Evolutionary conservation across 1,284 basidiomycete genomes (phyloP), one percentile per base, ranked within the genome.

Genomic region (Ceratobasidium sp.): DNA sequence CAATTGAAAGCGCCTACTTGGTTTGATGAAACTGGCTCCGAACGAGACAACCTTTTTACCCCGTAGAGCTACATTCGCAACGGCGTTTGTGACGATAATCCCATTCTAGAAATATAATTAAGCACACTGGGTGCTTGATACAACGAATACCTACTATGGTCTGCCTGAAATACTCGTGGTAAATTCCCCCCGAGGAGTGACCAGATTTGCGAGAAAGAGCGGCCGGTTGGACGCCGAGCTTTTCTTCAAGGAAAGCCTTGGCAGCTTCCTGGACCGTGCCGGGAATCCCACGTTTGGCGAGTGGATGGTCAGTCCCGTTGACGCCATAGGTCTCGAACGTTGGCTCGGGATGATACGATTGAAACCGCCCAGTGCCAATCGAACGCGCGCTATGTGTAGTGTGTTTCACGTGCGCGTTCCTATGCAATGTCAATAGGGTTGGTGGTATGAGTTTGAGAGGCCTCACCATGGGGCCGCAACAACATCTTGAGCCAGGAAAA

Each of bases 21-120:
- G 52, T 32, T 68, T 79, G 15, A 86, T 80, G 74, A 86, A 86
- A 0, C 83, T 85, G 6, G 80, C 80, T n/a, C 84, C 83, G 71
- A 85, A 83, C 1, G 84, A 77, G 12, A 82, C 78, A 54, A 83
- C 79, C 71, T 80, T 80, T 57, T 77, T 76, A n/a, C 70, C 72
- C 34, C 55, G 52, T 72, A 80, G 81, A 1, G 81, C 81, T 38
- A 84, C 77, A 71, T 83, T 84, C 29, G 82, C 82, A 12, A 83
- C 83, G 15, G 82, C 82, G 64, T 84, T 84, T 15, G 79, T 79
- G 57, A 84, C 78, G 0, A 80, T 78, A 56, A 84, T 77, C 3
- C 80, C 82, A 31, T 83, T 78, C 83, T 82, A 5, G 35, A 38
- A 35, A 45, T 29, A 22, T 31, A 31, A 62, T 10, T 65, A 22